Percentiles rank a stretch among this genome's conserved stretches.
Evolutionary conservation across 176 grass and related monocot species (phyloP).

Genomic region (Chloris gayana): DNA sequence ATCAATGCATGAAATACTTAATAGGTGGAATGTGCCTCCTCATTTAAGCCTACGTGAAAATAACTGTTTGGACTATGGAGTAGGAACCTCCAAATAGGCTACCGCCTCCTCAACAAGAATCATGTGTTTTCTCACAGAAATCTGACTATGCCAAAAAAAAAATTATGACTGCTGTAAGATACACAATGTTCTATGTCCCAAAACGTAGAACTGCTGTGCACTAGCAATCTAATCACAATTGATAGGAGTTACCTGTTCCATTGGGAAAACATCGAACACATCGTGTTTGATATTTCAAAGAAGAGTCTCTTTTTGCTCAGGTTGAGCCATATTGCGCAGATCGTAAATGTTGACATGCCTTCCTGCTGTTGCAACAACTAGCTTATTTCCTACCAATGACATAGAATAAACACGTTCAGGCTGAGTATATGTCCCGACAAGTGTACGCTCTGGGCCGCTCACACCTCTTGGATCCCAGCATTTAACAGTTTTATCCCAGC

Average conservation of each 20-base stretch:
- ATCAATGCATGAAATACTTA: neutral
- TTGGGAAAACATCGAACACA: slow-evolving; percentile 97
- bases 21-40: neutral
- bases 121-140: neutral
- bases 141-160: neutral
- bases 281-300: slow-evolving; percentile 97
- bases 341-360: slow-evolving; percentile 96
- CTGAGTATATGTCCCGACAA: slow-evolving; percentile 82
- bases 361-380: slow-evolving; percentile 96
- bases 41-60: neutral
- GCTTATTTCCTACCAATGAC: slow-evolving; percentile 75
- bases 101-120: neutral
- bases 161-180: neutral
- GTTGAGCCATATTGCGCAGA: slow-evolving; percentile 96
- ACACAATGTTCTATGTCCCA: slow-evolving; percentile 4
- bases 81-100: neutral
- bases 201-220: neutral
- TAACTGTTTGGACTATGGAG: neutral
- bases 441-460: slow-evolving; percentile 60
- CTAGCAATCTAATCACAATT: slow-evolving; percentile 27
- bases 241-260: slow-evolving; percentile 66
- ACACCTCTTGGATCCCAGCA: slow-evolving; percentile 97
- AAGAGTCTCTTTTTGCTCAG: slow-evolving; percentile 88
- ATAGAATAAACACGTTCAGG: slow-evolving; percentile 91
- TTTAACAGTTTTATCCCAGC: slow-evolving; percentile 98